These are phyloP conservation scores for Pyrus hybrid DNA, from an alignment of 331 rosid genomes.

Conservation along the genomic window DNA sequence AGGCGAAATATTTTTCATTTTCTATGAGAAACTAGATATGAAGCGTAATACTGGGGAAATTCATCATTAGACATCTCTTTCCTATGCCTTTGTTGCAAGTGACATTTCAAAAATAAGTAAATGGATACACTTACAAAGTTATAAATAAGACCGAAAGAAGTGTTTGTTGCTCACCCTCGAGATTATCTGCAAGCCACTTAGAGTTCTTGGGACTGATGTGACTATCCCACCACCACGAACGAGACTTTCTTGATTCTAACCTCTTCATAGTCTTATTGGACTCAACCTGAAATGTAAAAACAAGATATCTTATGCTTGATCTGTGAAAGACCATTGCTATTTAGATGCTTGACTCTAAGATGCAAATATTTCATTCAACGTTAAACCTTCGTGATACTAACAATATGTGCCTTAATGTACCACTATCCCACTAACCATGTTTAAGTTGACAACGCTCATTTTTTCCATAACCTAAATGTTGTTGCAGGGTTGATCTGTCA, in stretches of 20 bases:
- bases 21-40: not conserved
- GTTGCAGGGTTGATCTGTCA: no score
- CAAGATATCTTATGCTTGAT: not conserved
- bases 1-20: not conserved
- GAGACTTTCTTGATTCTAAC: conserved; percentile 58
- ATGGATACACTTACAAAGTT: not conserved
- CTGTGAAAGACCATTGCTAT: not conserved
- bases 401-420: not conserved
- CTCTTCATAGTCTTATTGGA: conserved; percentile 47
- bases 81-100: conserved; percentile 2
- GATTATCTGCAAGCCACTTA: conserved; percentile 79
- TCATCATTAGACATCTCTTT: not conserved
- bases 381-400: not conserved
- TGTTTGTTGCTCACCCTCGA: conserved; percentile 48
- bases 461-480: no score
- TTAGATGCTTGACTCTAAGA: not conserved
- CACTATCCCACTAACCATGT: not conserved
- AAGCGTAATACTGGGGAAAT: not conserved
- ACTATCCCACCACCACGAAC: conserved; percentile 98
- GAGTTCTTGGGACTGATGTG: conserved; percentile 70
- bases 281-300: conserved; percentile 32
- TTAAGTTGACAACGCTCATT: no score
- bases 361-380: not conserved
- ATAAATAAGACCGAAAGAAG: not conserved
- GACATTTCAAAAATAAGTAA: not conserved